Base-by-base conservation (phyloP, 768 basidiomycete species). In the Trametes maxima region DNA sequence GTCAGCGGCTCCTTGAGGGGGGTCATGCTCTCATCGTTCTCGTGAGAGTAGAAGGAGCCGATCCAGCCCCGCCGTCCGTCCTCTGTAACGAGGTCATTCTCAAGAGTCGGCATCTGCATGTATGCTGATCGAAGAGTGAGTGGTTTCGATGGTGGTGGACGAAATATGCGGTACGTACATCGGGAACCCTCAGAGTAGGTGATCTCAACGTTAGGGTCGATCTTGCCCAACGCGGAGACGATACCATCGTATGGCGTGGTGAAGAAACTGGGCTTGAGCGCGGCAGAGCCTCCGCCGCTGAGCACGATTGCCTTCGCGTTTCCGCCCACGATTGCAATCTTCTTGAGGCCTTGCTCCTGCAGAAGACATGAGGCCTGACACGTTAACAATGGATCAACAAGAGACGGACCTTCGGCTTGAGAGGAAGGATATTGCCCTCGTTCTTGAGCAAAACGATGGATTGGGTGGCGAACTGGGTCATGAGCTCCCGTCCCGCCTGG, bases 401-500 rank as follows among this genome's bases (percentile, higher is more conserved):
- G 35, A n/a, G 1, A 21, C 51, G 16, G 47, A 66, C 68, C 67
- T 69, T 64, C 0, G 80, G 74, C 25, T 77, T 74, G 6, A 90
- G 75, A 1, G 88, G 88, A 12, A 85, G 80, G 24, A 88, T 46
- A 17, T 72, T 71, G 48, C 73, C 70, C 4, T 86, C 79, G 68
- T 92, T 94, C 78, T 89, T 90, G 56, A 93, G 75, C 33, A 94
- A 78, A 21, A 92, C 90, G 61, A 93, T 87, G 0, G 85, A 81
- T 69, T 87, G 82, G 3, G 82, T 81, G 1, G 88, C 90, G n/a
- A 89, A 77, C 52, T 78, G 78, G 45, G 85, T 82, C 81, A 91
- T 83, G 51, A 92, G 80, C 2, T 69, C 73, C 24, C 79, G 86
- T 58, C 89, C 87, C 53, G 83, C 83, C 0, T 82, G 81, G 5